phyloP scores from a whole-genome alignment of 1,284 basidiomycete species.

The Tilletia indica region DNA sequence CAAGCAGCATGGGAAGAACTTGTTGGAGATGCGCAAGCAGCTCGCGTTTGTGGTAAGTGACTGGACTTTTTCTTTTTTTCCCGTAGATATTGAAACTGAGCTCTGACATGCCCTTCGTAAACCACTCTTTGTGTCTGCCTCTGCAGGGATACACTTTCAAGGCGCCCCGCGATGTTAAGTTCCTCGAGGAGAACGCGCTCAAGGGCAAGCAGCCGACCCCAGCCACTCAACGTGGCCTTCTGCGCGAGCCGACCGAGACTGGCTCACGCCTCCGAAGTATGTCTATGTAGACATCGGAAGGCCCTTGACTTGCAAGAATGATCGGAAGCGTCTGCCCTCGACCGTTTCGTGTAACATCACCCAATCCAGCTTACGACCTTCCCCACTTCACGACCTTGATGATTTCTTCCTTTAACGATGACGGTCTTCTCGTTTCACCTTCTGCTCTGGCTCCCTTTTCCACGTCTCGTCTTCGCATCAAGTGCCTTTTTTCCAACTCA shows the following conservation, averaged over 20 bases:
- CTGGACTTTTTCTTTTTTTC: neutral
- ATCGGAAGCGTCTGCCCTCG: no score
- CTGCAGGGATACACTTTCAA: slow-evolving; percentile 49
- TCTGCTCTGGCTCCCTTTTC: no score
- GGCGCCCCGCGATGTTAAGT: slow-evolving; percentile 44
- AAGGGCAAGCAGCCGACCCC: slow-evolving; percentile 32
- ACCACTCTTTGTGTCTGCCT: neutral
- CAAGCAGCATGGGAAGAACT: slow-evolving; percentile 76
- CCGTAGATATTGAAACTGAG: neutral
- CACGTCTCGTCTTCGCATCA: no score
- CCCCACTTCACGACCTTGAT: no score
- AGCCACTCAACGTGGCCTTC: slow-evolving; percentile 25
- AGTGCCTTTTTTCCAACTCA: no score
- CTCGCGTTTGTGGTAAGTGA: slow-evolving; percentile 71
- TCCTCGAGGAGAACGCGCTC: slow-evolving; percentile 32
- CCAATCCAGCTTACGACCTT: no score
- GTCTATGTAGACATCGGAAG: slow-evolving; percentile 36
- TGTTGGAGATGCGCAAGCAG: slow-evolving; percentile 84
- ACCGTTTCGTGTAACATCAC: no score
- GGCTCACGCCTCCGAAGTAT: slow-evolving; percentile 45
- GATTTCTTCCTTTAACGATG: neutral
- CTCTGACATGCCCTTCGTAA: neutral
- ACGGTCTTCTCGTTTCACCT: neutral
- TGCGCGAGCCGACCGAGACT: slow-evolving; percentile 29
- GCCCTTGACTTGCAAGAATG: no score